A percentile compares a stretch with the other conserved stretches of the same genome.
These are phyloP conservation scores for Pilobolus umbonatus DNA, from an alignment of 192 early-diverging fungal genomes.

Conservation along the genomic window DNA sequence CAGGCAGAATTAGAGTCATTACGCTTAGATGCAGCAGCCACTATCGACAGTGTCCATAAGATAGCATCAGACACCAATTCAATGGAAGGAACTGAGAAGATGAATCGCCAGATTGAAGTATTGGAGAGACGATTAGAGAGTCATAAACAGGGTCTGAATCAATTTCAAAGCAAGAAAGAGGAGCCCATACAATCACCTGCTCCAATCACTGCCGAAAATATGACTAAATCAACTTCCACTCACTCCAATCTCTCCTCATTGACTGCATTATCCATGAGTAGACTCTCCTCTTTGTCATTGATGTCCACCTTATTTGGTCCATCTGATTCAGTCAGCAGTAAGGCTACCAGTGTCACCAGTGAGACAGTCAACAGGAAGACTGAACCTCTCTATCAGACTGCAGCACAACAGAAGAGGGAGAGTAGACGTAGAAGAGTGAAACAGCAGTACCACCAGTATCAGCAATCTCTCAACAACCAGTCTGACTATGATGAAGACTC, in stretches of 20 bases:
- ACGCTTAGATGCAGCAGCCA: conserved; percentile 5
- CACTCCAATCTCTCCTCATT: background rate
- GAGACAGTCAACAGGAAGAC: background rate
- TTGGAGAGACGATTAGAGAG: conserved; percentile 16
- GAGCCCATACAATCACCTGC: background rate
- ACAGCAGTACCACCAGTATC: conserved; percentile 1
- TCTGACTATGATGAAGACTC: background rate
- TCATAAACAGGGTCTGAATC: background rate
- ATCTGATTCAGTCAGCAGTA: background rate
- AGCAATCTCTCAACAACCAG: conserved; percentile 3
- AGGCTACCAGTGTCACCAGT: conserved; percentile 3
- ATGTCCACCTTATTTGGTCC: conserved; percentile 20
- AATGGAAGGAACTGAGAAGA: background rate
- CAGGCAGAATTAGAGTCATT: conserved; percentile 9
- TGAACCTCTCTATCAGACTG: background rate
- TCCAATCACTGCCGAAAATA: background rate
- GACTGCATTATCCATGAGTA: conserved; percentile 10
- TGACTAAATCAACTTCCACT: background rate
- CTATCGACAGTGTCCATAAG: background rate
- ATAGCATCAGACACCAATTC: background rate
- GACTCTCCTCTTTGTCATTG: conserved; percentile 18
- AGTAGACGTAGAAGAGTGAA: conserved; percentile 15
- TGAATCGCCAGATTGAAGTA: conserved; percentile 19
- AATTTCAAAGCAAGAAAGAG: background rate
- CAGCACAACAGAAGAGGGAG: background rate